phyloP scores from a whole-genome alignment of 1,284 basidiomycete species.

The Pseudozyma hubeiensis region DNA sequence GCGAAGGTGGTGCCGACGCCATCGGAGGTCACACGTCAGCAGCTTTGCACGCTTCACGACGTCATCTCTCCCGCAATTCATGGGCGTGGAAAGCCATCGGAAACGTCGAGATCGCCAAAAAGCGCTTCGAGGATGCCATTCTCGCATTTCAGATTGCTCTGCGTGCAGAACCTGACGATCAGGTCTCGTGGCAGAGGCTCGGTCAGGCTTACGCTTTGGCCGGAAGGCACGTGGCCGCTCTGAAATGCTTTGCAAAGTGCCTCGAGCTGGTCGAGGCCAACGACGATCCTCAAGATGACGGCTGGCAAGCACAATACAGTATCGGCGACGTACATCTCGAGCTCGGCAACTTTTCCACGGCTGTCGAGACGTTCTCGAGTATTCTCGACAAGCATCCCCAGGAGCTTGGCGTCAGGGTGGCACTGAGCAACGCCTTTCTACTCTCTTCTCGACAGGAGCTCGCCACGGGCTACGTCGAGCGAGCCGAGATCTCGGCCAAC shows the following conservation, averaged over 20 bases:
- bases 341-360: slow-evolving; percentile 80
- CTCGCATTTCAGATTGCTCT: slow-evolving; percentile 88
- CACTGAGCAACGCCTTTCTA: slow-evolving; percentile 81
- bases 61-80: slow-evolving; percentile 75
- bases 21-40: slow-evolving; percentile 27
- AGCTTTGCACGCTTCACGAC: slow-evolving; percentile 30
- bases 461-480: slow-evolving; percentile 77
- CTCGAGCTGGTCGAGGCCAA: slow-evolving; percentile 67
- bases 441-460: slow-evolving; percentile 78
- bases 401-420: slow-evolving; percentile 77
- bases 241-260: slow-evolving; percentile 86
- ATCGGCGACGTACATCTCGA: slow-evolving; percentile 87
- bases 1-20: slow-evolving; percentile 69
- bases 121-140: slow-evolving; percentile 82
- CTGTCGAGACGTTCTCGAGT: slow-evolving; percentile 77
- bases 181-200: slow-evolving; percentile 85
- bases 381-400: slow-evolving; percentile 75
- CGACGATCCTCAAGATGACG: slow-evolving; percentile 59
- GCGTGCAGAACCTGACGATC: slow-evolving; percentile 82
- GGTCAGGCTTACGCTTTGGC: slow-evolving; percentile 91
- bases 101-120: slow-evolving; percentile 83
- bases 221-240: slow-evolving; percentile 86
- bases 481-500: slow-evolving; percentile 81
- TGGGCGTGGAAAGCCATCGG: slow-evolving; percentile 99
- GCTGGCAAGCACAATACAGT: slow-evolving; percentile 87